phyloP scores from a whole-genome alignment of 371 early-diverging fungal species.

The Smittium culicis region DNA sequence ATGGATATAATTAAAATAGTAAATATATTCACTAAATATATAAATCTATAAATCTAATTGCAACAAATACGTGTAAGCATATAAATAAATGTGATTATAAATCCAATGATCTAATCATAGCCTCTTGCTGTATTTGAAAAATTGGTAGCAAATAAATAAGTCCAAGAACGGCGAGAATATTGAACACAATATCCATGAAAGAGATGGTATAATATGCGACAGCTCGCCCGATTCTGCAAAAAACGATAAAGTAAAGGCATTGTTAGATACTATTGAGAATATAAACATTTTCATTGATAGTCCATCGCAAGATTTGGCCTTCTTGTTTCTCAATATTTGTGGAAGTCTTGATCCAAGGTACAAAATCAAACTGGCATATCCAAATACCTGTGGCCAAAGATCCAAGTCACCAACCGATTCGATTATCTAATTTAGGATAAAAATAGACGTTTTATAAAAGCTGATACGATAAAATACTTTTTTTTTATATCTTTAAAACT shows the following conservation, averaged over 20 bases:
- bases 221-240: conserved; percentile 42
- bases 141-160: not conserved
- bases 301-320: conserved; percentile 56
- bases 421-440: no score
- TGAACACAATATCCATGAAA: conserved; percentile 49
- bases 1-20: no score
- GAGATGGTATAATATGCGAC: conserved; percentile 40
- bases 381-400: conserved; percentile 25
- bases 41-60: no score
- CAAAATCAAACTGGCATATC: conserved; percentile 36
- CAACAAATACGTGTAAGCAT: no score
- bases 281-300: conserved; percentile 64
- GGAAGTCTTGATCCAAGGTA: conserved; percentile 55
- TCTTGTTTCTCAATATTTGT: conserved; percentile 63
- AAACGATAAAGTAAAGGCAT: conserved; percentile 50
- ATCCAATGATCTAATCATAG: no score
- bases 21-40: no score
- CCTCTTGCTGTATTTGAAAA: not conserved
- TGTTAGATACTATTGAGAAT: conserved; percentile 67
- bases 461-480: no score
- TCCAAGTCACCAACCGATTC: no score
- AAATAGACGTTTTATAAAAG: no score
- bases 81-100: no score
- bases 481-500: no score
- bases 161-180: not conserved